Conservation (phyloP, 805 yeast genomes). For the Kodamaea leandrae region DNA sequence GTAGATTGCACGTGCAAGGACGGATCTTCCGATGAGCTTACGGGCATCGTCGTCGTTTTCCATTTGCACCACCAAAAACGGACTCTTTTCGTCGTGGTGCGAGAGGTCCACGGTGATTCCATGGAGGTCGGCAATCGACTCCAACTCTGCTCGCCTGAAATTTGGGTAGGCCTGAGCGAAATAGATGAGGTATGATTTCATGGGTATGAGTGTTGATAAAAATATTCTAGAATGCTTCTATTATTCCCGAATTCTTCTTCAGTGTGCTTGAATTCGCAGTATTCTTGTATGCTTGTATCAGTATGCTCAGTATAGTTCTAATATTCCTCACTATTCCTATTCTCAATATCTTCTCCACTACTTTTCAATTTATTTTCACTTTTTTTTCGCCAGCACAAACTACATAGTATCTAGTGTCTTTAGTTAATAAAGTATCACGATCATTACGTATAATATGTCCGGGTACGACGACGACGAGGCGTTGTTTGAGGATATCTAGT, state of each 20-base stretch:
- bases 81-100: conserved; percentile 54
- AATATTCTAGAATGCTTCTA: no score
- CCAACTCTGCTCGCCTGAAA: conserved; percentile 80
- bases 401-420: conserved; percentile 6
- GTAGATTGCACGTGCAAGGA: conserved; percentile 72
- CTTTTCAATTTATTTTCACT: background rate
- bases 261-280: no score
- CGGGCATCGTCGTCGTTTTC: conserved; percentile 66
- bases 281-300: no score
- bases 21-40: conserved; percentile 60
- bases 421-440: conserved; percentile 8
- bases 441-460: conserved; percentile 7
- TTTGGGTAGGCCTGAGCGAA: conserved; percentile 81
- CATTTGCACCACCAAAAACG: conserved; percentile 70
- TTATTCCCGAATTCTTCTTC: no score
- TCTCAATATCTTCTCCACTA: no score
- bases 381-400: conserved; percentile 1
- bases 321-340: no score
- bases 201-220: conserved; percentile 17
- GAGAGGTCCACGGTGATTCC: conserved; percentile 58
- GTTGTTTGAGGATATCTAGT: conserved; percentile 87
- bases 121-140: conserved; percentile 71
- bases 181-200: conserved; percentile 68
- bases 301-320: no score
- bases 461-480: conserved; percentile 87